Evolutionary conservation across 805 yeast genomes (phyloP).

Genomic region (Pichia kluyveri): DNA sequence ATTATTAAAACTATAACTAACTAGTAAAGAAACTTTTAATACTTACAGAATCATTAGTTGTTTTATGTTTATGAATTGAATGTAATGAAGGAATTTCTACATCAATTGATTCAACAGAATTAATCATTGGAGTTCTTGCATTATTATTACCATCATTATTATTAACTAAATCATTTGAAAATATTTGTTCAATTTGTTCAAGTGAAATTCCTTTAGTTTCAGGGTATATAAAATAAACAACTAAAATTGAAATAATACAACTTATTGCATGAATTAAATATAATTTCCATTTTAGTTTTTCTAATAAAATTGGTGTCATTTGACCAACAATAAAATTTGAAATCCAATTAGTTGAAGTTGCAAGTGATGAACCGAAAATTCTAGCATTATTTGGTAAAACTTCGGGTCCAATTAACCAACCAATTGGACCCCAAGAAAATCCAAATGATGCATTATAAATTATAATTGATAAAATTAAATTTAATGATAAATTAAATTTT

Average conservation of each 20-base stretch:
- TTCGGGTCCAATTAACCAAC: slow-evolving; percentile 77
- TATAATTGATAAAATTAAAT: slow-evolving; percentile 68
- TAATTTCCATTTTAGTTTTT: slow-evolving; percentile 65
- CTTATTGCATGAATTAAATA: slow-evolving; percentile 76
- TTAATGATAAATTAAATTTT: slow-evolving; percentile 44
- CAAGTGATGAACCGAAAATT: slow-evolving; percentile 82
- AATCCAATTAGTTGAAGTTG: slow-evolving; percentile 90
- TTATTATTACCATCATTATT: not conserved
- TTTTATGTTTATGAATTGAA: slow-evolving; percentile 26
- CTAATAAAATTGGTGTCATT: slow-evolving; percentile 80
- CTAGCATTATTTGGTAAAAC: slow-evolving; percentile 78
- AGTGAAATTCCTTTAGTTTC: slow-evolving; percentile 84
- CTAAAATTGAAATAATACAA: slow-evolving; percentile 63
- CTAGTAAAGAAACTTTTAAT: slow-evolving; percentile 24
- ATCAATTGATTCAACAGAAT: slow-evolving; percentile 9
- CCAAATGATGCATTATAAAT: slow-evolving; percentile 81
- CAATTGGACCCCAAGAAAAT: slow-evolving; percentile 89
- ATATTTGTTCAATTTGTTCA: slow-evolving; percentile 88
- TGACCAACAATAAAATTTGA: slow-evolving; percentile 90
- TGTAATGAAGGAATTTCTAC: slow-evolving; percentile 30
- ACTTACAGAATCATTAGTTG: slow-evolving; percentile 24
- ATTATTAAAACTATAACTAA: not conserved
- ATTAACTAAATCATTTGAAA: slow-evolving; percentile 34
- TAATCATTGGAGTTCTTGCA: not conserved
- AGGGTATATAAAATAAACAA: slow-evolving; percentile 69